Base-by-base conservation (phyloP, 495 filamentous ascomycete genomes). In the Tirmania nivea region DNA sequence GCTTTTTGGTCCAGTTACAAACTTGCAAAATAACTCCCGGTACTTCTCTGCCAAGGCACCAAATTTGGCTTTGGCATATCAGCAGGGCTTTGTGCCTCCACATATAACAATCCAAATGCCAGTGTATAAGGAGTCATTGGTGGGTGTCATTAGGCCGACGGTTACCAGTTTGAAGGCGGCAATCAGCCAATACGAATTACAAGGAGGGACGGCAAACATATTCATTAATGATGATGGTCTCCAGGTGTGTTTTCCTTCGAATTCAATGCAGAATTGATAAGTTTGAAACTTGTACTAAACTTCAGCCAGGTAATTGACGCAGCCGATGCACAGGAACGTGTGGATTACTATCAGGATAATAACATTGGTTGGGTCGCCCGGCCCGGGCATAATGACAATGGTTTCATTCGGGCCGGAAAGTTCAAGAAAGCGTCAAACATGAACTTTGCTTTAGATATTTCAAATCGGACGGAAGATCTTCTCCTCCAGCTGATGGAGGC, bases 171-270 rank as follows among this genome's bases (percentile, higher is more conserved):
- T 68, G 21, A 62, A 60, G 25, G 52, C 59, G 34, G 66, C 66
- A 35, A 67, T 69, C 20, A 59, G 52, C 55, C 84, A 81, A 0
- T 86, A 86, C 62, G 82, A 86, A 59, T 71, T 86, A 45, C 82
- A 85, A 63, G 82, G 82, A 53, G 82, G 82, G 31, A 83, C 81
- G 1, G 82, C 82, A 12, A 86, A 85, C 61, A 76, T 86, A 66
- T 83, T 86, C 60, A 73, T 86, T 67, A 85, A 86, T 63, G 82
- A 86, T 60, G 82, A 86, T 58, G 82, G 83, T 54, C 68, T 86
- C 35, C 83, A 86, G 25, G 25, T 31, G 25, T 1, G 25, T 62
- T 68, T 85, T 71, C 78, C 34, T 54, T 69, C 10, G 67, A 73
- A n/a, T 72, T 79, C 39, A 5, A 31, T 7, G 1, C 7, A n/a